Conservation (phyloP, 495 filamentous ascomycete species). For the Eremomyces bilateralis region DNA sequence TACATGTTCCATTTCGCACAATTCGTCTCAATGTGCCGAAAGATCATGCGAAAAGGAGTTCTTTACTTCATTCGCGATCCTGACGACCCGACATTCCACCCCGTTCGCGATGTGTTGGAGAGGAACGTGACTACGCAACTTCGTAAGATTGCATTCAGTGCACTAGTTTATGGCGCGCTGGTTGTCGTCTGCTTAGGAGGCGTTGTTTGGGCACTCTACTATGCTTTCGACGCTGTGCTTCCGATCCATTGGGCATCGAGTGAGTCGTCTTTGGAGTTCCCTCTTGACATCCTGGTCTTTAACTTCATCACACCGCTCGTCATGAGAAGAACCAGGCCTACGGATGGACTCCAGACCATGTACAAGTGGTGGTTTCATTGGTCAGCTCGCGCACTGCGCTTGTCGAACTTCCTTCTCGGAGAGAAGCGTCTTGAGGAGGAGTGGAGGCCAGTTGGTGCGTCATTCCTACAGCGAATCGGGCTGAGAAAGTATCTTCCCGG, state of each 20-base stretch:
- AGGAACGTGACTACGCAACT: conserved; percentile 81
- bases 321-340: conserved; percentile 61
- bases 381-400: conserved; percentile 56
- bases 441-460: conserved; percentile 22
- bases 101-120: conserved; percentile 90
- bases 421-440: conserved; percentile 66
- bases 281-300: conserved; percentile 84
- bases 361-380: conserved; percentile 93
- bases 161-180: conserved; percentile 81
- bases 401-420: conserved; percentile 85
- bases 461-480: conserved; percentile 10
- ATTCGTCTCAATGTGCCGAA: conserved; percentile 97
- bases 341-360: conserved; percentile 57
- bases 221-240: conserved; percentile 42
- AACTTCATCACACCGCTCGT: conserved; percentile 84
- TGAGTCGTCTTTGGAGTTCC: conserved; percentile 81
- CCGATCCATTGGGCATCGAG: conserved; percentile 85
- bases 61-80: conserved; percentile 97
- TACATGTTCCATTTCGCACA: conserved; percentile 99
- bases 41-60: conserved; percentile 85
- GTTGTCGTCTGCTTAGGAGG: conserved; percentile 87
- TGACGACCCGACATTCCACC: conserved; percentile 95
- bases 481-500: conserved; percentile 9
- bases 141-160: conserved; percentile 88
- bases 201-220: conserved; percentile 78